phyloP scores from a whole-genome alignment of 495 filamentous ascomycete species.

The Aspergillus sclerotioniger region DNA sequence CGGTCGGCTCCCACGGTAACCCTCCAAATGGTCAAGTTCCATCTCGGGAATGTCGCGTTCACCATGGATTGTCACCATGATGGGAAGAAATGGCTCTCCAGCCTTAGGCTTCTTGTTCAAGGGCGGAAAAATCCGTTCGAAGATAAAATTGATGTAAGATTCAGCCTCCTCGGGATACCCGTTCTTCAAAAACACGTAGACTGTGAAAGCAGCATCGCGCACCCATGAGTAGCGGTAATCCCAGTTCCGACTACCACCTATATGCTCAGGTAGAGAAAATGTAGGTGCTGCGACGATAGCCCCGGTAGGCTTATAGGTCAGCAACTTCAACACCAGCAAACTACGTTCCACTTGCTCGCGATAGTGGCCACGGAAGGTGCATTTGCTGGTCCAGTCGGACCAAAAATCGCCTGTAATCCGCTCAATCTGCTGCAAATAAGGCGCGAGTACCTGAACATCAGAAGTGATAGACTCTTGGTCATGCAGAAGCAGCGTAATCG shows the following conservation, averaged over 20 bases:
- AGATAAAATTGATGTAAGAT: constrained; percentile 72
- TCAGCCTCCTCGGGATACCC: constrained; percentile 73
- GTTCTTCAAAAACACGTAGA: constrained; percentile 71
- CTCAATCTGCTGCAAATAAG: constrained; percentile 57
- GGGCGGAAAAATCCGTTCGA: constrained; percentile 55
- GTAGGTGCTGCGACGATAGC: constrained; percentile 57
- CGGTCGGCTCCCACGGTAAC: constrained; percentile 64
- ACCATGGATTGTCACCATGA: constrained; percentile 75
- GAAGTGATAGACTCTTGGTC: constrained; percentile 37
- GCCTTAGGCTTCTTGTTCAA: constrained; percentile 37
- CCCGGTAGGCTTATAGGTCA: constrained; percentile 64
- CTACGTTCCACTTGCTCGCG: constrained; percentile 65
- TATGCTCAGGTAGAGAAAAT: constrained; percentile 69
- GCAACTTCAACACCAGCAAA: constrained; percentile 67
- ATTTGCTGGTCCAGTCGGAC: constrained; percentile 68
- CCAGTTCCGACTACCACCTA: constrained; percentile 72
- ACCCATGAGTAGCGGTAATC: constrained; percentile 77
- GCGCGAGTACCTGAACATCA: constrained; percentile 49
- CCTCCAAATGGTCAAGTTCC: constrained; percentile 63
- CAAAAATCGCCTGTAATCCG: constrained; percentile 64
- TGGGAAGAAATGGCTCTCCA: constrained; percentile 56
- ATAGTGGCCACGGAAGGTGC: constrained; percentile 67
- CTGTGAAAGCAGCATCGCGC: constrained; percentile 69
- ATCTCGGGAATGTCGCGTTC: constrained; percentile 69
- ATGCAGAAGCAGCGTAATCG: constrained; percentile 64